A percentile compares a stretch with the other conserved stretches of the same genome.
phyloP scores from a whole-genome alignment of 495 filamentous ascomycete species.

The Penicillium turbatum region DNA sequence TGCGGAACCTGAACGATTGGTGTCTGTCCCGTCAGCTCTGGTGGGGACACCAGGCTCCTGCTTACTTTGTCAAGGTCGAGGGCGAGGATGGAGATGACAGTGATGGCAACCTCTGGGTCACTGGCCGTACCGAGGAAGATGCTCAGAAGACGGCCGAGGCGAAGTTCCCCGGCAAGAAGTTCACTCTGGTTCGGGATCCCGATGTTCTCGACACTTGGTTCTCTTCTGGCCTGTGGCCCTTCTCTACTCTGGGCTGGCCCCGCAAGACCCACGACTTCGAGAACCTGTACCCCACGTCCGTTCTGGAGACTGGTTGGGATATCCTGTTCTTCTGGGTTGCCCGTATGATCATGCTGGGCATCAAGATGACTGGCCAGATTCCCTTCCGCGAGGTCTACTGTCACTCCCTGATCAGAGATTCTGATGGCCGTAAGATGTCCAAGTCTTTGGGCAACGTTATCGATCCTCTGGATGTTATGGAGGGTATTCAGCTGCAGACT shows the following conservation, averaged over 20 bases:
- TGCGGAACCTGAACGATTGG: conserved; percentile 74
- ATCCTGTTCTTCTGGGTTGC: conserved; percentile 86
- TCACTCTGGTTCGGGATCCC: conserved; percentile 60
- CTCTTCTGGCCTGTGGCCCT: conserved; percentile 75
- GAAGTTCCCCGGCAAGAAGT: conserved; percentile 66
- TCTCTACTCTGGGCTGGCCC: conserved; percentile 79
- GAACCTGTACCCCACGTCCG: conserved; percentile 67
- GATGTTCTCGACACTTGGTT: conserved; percentile 86
- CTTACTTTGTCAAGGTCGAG: conserved; percentile 67
- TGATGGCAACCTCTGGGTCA: conserved; percentile 62
- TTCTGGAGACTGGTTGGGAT: conserved; percentile 81
- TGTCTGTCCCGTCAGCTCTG: conserved; percentile 78
- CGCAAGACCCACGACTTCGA: conserved; percentile 60
- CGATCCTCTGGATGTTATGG: conserved; percentile 76
- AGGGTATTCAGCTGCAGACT: conserved; percentile 60
- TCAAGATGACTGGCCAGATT: conserved; percentile 72
- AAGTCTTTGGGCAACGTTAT: conserved; percentile 82
- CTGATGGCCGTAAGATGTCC: conserved; percentile 78
- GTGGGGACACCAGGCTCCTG: conserved; percentile 80
- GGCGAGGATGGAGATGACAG: conserved; percentile 51
- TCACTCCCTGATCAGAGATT: conserved; percentile 70
- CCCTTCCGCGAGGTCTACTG: conserved; percentile 79
- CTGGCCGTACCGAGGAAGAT: conserved; percentile 61
- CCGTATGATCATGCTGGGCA: conserved; percentile 75
- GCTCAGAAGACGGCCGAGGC: conserved; percentile 59